phyloP scores from a whole-genome alignment of 768 basidiomycete species.

The Boletus vermiculosoides region DNA sequence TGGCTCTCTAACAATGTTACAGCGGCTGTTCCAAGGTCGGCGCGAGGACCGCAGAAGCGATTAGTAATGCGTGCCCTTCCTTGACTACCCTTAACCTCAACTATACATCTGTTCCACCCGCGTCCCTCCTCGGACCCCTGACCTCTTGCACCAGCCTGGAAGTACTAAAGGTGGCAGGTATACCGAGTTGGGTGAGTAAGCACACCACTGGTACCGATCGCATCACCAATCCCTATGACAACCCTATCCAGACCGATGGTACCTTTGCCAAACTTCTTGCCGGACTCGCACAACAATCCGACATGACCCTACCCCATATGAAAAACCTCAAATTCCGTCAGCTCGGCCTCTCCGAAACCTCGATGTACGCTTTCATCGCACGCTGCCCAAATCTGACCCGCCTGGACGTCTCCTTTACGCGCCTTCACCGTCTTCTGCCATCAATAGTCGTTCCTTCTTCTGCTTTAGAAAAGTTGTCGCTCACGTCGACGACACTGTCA shows the following conservation, averaged over 20 bases:
- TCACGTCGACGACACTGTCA: conserved; percentile 54
- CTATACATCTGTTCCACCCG: conserved; percentile 55
- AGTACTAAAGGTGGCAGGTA: conserved; percentile 61
- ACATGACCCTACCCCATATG: conserved; percentile 39
- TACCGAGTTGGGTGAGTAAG: conserved; percentile 55
- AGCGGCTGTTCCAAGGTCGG: conserved; percentile 65
- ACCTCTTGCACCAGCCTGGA: conserved; percentile 42
- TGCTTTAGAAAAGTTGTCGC: conserved; percentile 57
- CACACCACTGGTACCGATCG: not conserved
- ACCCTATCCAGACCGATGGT: conserved; percentile 51
- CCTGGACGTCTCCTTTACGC: conserved; percentile 67
- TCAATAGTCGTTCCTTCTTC: not conserved
- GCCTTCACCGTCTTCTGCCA: conserved; percentile 39
- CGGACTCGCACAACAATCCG: conserved; percentile 18
- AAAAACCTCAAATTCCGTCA: conserved; percentile 60
- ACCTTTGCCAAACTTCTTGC: conserved; percentile 47
- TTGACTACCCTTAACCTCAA: conserved; percentile 56
- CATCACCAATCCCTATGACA: not conserved
- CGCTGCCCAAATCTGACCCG: conserved; percentile 51
- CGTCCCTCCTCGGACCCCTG: conserved; percentile 43
- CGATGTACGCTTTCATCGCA: conserved; percentile 42
- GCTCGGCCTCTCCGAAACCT: conserved; percentile 48
- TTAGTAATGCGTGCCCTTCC: conserved; percentile 40
- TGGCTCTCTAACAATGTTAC: conserved; percentile 17
- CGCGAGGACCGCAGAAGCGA: conserved; percentile 44